phyloP scores from a whole-genome alignment of 148 eudicot species.

The Amaranthus palmeri region DNA sequence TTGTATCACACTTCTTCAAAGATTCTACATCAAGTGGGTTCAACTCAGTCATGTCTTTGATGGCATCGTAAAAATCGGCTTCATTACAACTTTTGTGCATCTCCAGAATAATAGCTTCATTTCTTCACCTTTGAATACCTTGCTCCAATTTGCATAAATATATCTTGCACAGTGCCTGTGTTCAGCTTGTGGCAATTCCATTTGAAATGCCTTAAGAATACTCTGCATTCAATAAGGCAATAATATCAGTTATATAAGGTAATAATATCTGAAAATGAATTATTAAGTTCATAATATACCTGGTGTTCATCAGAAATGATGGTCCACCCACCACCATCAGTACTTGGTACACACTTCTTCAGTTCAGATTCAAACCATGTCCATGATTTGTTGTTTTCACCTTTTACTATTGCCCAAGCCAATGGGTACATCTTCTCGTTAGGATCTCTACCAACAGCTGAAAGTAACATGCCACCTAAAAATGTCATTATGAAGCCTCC shows the following conservation, averaged over 20 bases:
- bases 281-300: neutral
- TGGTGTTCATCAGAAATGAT: neutral
- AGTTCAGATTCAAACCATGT: neutral
- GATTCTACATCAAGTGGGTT: neutral
- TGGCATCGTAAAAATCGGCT: neutral
- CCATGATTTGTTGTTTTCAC: too few relatives aligned
- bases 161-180: neutral
- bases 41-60: neutral
- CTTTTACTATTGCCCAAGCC: too few relatives aligned
- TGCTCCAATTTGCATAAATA: neutral
- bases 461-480: too few relatives aligned
- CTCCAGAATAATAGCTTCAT: neutral
- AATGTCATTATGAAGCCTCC: too few relatives aligned
- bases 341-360: neutral
- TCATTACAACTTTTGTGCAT: neutral
- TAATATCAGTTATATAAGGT: too few relatives aligned
- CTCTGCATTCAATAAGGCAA: neutral
- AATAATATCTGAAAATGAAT: too few relatives aligned
- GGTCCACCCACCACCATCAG: neutral
- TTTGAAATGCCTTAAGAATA: neutral
- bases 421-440: too few relatives aligned
- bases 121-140: neutral
- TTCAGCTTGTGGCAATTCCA: neutral
- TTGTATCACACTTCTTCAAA: neutral
- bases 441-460: too few relatives aligned